phyloP scores from a whole-genome alignment of 257 asterid species.

The Osmanthus fragrans region DNA sequence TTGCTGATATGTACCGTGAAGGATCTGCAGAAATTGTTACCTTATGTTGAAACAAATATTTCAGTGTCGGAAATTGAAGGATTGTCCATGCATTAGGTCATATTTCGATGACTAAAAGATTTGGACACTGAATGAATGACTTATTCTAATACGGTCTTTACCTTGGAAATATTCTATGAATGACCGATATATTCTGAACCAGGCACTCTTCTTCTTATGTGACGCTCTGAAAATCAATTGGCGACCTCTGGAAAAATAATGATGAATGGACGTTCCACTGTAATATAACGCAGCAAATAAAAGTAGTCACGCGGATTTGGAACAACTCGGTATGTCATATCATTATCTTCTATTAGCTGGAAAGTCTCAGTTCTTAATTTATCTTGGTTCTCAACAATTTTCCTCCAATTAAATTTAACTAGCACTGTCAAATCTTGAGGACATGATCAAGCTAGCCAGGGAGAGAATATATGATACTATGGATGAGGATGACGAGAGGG shows the following conservation, averaged over 20 bases:
- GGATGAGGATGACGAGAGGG: constrained; percentile 62
- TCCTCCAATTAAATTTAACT: background rate
- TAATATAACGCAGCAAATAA: constrained; percentile 39
- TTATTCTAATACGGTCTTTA: background rate
- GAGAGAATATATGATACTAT: constrained; percentile 63
- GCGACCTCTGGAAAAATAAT: constrained; percentile 63
- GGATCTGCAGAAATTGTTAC: constrained; percentile 54
- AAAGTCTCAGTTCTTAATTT: background rate
- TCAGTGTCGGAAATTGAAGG: constrained; percentile 42
- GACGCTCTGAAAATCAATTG: constrained; percentile 63
- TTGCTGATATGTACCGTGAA: constrained; percentile 61
- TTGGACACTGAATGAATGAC: background rate
- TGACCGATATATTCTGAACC: constrained; percentile 3
- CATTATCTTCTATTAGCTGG: background rate
- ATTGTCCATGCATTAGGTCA: constrained; percentile 61
- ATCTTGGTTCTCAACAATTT: background rate
- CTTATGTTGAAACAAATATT: constrained; percentile 33
- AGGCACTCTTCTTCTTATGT: constrained; percentile 63
- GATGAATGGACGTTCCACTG: constrained; percentile 68
- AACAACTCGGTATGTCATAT: constrained; percentile 36
- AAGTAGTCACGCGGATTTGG: constrained; percentile 44
- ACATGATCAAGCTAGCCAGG: constrained; percentile 65
- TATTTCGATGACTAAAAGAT: background rate
- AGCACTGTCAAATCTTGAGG: constrained; percentile 71
- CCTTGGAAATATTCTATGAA: background rate